A percentile compares a stretch with the other conserved stretches of the same genome.
These are phyloP conservation scores for Penicillium sp. DNA, from an alignment of 2,329 filamentous ascomycete genomes.

Conservation along the genomic window DNA sequence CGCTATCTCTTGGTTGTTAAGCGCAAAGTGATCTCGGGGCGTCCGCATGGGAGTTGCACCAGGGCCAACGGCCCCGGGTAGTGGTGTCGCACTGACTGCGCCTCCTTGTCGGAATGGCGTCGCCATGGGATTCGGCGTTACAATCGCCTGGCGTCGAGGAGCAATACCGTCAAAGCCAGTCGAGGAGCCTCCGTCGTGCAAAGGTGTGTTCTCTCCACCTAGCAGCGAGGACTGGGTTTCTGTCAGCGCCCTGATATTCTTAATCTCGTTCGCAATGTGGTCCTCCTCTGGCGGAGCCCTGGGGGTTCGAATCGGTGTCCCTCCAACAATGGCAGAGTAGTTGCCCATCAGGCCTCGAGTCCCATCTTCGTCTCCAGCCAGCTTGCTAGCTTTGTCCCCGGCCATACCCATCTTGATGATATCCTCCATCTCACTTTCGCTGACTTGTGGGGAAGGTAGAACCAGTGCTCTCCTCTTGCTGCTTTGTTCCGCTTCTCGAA, in stretches of 20 bases:
- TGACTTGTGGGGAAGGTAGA: conserved; percentile 86
- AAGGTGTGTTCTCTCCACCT: conserved; percentile 89
- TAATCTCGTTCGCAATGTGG: conserved; percentile 93
- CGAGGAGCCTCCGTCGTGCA: conserved; percentile 79
- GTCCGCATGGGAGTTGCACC: conserved; percentile 87
- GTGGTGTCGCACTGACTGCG: conserved; percentile 70
- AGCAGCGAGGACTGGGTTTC: conserved; percentile 92
- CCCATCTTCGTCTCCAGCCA: conserved; percentile 79
- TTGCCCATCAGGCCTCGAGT: conserved; percentile 86
- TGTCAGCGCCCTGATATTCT: conserved; percentile 88
- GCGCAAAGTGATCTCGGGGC: conserved; percentile 81
- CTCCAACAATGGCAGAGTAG: conserved; percentile 79
- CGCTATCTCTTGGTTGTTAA: conserved; percentile 80
- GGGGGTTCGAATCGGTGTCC: conserved; percentile 88
- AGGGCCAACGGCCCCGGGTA: conserved; percentile 62
- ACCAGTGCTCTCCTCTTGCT: conserved; percentile 87
- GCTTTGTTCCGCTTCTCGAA: conserved; percentile 94
- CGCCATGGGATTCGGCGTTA: conserved; percentile 95
- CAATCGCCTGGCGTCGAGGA: conserved; percentile 76
- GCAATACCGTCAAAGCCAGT: conserved; percentile 87
- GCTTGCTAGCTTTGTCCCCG: conserved; percentile 79
- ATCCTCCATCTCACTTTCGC: conserved; percentile 90
- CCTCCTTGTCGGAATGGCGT: conserved; percentile 77
- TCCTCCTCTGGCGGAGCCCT: conserved; percentile 91
- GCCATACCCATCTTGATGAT: conserved; percentile 99